Conservation (phyloP, 2,329 filamentous ascomycete genomes). For the Cryoendolithus antarcticus region DNA sequence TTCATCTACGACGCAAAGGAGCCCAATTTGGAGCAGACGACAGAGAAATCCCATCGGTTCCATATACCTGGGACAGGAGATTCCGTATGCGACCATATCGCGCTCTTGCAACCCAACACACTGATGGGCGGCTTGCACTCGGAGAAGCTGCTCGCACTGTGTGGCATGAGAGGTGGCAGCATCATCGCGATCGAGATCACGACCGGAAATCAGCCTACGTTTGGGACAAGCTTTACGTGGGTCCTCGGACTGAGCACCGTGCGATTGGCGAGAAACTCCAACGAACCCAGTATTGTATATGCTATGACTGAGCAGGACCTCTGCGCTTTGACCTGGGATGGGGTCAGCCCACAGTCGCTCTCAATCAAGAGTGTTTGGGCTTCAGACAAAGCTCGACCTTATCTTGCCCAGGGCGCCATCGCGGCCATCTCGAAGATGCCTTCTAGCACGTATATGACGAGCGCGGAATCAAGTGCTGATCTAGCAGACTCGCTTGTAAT, state of each 20-base stretch:
- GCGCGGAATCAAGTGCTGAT: slow-evolving; percentile 1
- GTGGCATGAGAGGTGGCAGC: slow-evolving; percentile 19
- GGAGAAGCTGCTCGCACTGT: slow-evolving; percentile 9
- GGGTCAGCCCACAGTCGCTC: slow-evolving; percentile 4
- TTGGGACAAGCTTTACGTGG: slow-evolving; percentile 6
- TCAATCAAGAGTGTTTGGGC: slow-evolving; percentile 17
- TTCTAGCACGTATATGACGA: slow-evolving; percentile 9
- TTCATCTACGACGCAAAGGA: slow-evolving; percentile 1
- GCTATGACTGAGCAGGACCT: slow-evolving; percentile 16
- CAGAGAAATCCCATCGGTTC: too few relatives aligned
- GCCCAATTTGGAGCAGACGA: too few relatives aligned
- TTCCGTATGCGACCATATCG: slow-evolving; percentile 15
- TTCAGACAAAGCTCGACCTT: slow-evolving; percentile 15
- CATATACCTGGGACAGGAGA: not conserved
- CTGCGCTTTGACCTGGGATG: slow-evolving; percentile 15
- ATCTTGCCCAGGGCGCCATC: slow-evolving; percentile 15
- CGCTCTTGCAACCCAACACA: slow-evolving; percentile 7
- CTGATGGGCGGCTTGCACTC: not conserved
- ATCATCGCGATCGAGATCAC: slow-evolving; percentile 10
- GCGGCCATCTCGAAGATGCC: slow-evolving; percentile 14
- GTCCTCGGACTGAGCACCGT: slow-evolving; percentile 16
- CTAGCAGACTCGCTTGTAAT: slow-evolving; percentile 14
- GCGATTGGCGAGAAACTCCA: slow-evolving; percentile 9
- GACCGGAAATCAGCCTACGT: not conserved
- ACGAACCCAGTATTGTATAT: slow-evolving; percentile 8